Percentiles rank a stretch among this genome's conserved stretches.
phyloP scores from a whole-genome alignment of 495 filamentous ascomycete genomes.

The Penicillium goetzii region DNA sequence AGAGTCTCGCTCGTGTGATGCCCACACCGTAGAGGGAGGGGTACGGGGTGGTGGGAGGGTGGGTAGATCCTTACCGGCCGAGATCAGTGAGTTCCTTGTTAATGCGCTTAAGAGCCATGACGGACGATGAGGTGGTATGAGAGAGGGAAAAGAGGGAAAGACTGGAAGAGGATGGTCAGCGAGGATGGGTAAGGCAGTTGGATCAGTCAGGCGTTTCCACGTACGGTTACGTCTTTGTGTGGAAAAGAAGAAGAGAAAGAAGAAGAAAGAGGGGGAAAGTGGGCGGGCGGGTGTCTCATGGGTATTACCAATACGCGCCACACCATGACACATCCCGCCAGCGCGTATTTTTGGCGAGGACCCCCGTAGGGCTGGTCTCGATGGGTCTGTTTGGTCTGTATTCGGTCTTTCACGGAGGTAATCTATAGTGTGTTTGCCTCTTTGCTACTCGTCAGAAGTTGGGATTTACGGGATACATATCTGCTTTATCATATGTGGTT shows the following conservation, averaged over 20 bases:
- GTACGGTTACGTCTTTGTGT: conserved; percentile 42
- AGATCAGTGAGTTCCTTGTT: conserved; percentile 99
- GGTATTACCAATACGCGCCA: conserved; percentile 35
- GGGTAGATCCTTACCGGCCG: conserved; percentile 75
- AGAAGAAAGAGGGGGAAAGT: conserved; percentile 36
- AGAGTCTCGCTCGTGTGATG: conserved; percentile 3
- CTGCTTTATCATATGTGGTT: conserved; percentile 3
- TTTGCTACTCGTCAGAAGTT: not conserved
- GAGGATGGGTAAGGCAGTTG: conserved; percentile 8
- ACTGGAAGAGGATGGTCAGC: conserved; percentile 12
- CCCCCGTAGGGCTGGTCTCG: conserved; percentile 13
- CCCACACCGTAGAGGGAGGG: not conserved
- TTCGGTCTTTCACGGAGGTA: not conserved
- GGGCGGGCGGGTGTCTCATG: conserved; percentile 24
- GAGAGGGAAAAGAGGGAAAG: conserved; percentile 16
- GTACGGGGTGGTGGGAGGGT: not conserved
- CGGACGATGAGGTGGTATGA: conserved; percentile 37
- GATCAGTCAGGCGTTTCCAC: conserved; percentile 19
- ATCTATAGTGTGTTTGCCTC: not conserved
- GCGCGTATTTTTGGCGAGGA: conserved; percentile 10
- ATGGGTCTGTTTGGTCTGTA: not conserved
- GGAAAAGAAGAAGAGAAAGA: conserved; percentile 36
- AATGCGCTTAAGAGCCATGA: conserved; percentile 99
- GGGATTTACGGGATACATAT: not conserved
- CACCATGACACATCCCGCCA: conserved; percentile 23